Percentiles rank a stretch among this genome's conserved stretches.
These are phyloP conservation scores for Microdochium nivale DNA, from an alignment of 2,329 filamentous ascomycete species.

Conservation along the genomic window DNA sequence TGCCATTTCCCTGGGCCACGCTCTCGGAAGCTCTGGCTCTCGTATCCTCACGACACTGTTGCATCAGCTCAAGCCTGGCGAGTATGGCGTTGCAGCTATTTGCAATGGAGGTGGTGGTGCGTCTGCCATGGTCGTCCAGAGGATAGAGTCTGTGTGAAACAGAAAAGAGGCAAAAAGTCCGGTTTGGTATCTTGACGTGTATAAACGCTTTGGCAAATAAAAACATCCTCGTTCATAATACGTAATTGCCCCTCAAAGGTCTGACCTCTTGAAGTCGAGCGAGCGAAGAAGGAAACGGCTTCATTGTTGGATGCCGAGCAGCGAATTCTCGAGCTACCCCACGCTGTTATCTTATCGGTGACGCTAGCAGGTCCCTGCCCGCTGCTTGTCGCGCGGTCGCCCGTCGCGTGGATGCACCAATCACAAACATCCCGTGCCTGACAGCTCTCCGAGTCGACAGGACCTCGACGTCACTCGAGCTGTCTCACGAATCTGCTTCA, in stretches of 20 bases:
- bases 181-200: neutral
- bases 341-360: neutral
- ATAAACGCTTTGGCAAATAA: neutral
- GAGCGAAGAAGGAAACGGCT: too few relatives aligned
- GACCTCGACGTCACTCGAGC: neutral
- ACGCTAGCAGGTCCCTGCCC: neutral
- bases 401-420: neutral
- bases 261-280: too few relatives aligned
- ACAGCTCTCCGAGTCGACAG: neutral
- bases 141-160: constrained; percentile 57
- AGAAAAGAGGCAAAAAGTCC: constrained; percentile 6
- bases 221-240: too few relatives aligned
- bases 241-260: too few relatives aligned
- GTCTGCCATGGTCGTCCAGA: constrained; percentile 85
- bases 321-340: too few relatives aligned
- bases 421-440: neutral
- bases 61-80: constrained; percentile 82
- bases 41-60: constrained; percentile 83
- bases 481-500: too few relatives aligned
- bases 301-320: too few relatives aligned
- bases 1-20: constrained; percentile 86
- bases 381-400: neutral
- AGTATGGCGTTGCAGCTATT: constrained; percentile 93
- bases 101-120: constrained; percentile 95
- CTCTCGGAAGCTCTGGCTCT: constrained; percentile 86